Base-by-base conservation (phyloP, 345 rosid species). In the Conringia planisiliqua region DNA sequence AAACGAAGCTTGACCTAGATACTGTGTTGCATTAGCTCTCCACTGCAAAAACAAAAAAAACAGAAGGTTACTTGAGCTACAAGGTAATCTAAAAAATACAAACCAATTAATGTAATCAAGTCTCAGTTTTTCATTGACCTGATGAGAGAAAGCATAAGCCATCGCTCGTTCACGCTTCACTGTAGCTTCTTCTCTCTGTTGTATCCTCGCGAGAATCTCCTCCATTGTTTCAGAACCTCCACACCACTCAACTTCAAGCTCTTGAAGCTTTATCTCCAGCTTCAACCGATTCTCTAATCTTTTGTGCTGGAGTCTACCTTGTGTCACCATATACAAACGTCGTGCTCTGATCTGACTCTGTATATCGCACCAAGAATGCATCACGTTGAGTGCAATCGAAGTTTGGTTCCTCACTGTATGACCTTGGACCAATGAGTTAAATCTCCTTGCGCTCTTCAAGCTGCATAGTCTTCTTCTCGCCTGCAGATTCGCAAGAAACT, bases 61-160 rank as follows among this genome's bases (percentile, higher is more conserved):
- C 20, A 32, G 0, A 33, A 14, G 10, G 1, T 71, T 47, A 50
- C 76, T 77, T 77, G 47, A 77, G 38, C 4, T 12, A 54, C 66
- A 62, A 55, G 76, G 29, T 70, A 54, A n/a, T n/a, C n/a, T 62
- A 32, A 13, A 1, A 11, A 11, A n/a, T 12, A 33, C 57, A 12
- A 35, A 17, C 62, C 14, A 16, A 57, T 1, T 11, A n/a, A 8
- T 29, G 39, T 4, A 24, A 16, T n/a, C 27, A 0, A 47, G 16
- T 35, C 59, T 75, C 7, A 24, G 20, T 52, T 56, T 63, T 56
- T 18, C 50, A 65, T 38, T 56, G 24, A 89, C 94, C 98, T 93
- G 97, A 68, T 91, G 98, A 36, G 96, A 86, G 85, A 93, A 88
- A 67, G 98, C 98, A 48, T 90, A 90, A 7, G 97, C 97, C 93